These are phyloP conservation scores for Theobroma cacao DNA, from an alignment of 345 rosid species.

Conservation along the genomic window DNA sequence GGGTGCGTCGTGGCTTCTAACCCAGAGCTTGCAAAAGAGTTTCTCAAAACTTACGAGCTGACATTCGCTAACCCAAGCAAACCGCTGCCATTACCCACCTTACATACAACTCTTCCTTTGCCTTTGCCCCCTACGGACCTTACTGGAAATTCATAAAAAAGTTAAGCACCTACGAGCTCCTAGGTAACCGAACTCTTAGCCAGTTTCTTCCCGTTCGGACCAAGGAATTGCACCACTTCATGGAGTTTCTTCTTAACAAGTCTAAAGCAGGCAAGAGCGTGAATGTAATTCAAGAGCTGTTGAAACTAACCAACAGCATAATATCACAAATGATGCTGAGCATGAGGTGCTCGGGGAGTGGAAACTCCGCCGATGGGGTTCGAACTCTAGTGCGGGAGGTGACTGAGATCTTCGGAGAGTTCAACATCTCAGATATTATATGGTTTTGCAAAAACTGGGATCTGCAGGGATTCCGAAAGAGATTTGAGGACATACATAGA, in stretches of 20 bases:
- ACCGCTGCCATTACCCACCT: not conserved
- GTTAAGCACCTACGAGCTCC: constrained; percentile 39
- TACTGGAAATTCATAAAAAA: constrained; percentile 34
- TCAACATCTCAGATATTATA: constrained; percentile 42
- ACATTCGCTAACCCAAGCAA: not conserved
- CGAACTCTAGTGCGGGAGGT: constrained; percentile 34
- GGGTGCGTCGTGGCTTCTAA: not conserved
- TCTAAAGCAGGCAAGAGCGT: constrained; percentile 19
- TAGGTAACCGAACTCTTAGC: constrained; percentile 32
- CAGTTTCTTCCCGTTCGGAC: constrained; percentile 37
- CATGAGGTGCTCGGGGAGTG: constrained; percentile 32
- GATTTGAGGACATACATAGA: constrained; percentile 24
- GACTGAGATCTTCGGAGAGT: constrained; percentile 42
- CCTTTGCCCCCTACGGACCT: not conserved
- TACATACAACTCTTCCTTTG: not conserved
- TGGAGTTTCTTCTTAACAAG: constrained; percentile 14
- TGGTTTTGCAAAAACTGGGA: constrained; percentile 40
- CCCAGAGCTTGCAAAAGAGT: not conserved
- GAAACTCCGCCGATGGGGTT: constrained; percentile 27
- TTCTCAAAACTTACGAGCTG: not conserved
- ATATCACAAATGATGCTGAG: constrained; percentile 50
- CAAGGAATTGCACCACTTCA: constrained; percentile 22
- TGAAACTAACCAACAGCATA: constrained; percentile 36
- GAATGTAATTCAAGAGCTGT: constrained; percentile 39
- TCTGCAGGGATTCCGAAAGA: constrained; percentile 33